These are phyloP conservation scores for Geotrichum restrictum DNA, from an alignment of 1,139 yeast genomes.

Conservation along the genomic window DNA sequence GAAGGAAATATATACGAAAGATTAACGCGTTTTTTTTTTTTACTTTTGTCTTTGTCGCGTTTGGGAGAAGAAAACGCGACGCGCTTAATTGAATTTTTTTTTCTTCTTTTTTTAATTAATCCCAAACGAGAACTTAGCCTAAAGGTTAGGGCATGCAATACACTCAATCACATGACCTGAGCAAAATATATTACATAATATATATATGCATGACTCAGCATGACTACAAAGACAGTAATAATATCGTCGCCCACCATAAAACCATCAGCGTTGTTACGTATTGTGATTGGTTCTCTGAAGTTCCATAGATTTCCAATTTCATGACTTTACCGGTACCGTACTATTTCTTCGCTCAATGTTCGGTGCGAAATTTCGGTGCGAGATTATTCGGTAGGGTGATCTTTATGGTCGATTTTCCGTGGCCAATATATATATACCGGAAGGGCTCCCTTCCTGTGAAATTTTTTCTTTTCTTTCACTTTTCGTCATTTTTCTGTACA, in stretches of 20 bases:
- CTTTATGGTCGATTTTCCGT: neutral
- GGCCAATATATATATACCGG: constrained; percentile 2
- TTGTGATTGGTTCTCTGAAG: neutral
- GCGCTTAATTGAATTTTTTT: too few species aligned
- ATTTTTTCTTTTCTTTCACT: constrained; percentile 9
- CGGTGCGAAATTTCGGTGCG: neutral
- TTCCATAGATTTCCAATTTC: neutral
- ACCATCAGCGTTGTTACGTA: neutral
- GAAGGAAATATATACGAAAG: constrained; percentile 1
- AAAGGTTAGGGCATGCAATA: neutral
- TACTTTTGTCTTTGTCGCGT: neutral
- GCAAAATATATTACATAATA: neutral
- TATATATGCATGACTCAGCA: too few species aligned
- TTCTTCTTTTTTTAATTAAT: neutral
- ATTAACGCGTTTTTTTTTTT: too few species aligned
- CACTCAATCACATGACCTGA: neutral
- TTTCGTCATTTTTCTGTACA: constrained; percentile 12
- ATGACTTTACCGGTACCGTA: neutral
- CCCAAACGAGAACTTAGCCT: neutral
- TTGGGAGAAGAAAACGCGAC: neutral
- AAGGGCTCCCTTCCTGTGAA: neutral
- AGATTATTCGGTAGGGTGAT: constrained; percentile 4
- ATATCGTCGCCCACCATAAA: neutral
- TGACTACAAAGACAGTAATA: neutral
- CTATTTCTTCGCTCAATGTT: neutral